Conservation (phyloP, 768 basidiomycete genomes). For the Inosperma sp. region DNA sequence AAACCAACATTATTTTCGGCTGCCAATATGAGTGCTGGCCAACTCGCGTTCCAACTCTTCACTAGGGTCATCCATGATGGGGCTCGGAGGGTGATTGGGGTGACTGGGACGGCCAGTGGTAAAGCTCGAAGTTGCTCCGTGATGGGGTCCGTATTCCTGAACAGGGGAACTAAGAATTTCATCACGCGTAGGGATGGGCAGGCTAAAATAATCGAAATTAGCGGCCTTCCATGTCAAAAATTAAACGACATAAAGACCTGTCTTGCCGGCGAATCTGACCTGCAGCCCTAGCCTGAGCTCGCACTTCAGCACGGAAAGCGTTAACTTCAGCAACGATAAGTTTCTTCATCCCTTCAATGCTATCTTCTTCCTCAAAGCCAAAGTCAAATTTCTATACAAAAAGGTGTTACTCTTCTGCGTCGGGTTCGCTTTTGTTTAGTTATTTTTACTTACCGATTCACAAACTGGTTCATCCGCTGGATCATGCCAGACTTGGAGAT, state of each 20-base stretch:
- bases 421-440: no score
- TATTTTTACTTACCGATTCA: conserved; percentile 61
- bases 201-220: conserved; percentile 34
- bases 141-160: conserved; percentile 52
- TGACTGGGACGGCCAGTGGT: conserved; percentile 40
- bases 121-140: conserved; percentile 68
- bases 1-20: conserved; percentile 8
- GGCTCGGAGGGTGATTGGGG: conserved; percentile 50
- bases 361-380: conserved; percentile 93
- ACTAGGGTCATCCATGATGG: conserved; percentile 80
- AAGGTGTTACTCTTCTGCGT: neutral
- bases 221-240: conserved; percentile 1
- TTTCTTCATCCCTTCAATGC: conserved; percentile 95
- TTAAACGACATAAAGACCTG: conserved; percentile 43
- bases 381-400: conserved; percentile 83
- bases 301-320: conserved; percentile 83
- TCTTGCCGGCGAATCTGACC: conserved; percentile 75
- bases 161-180: conserved; percentile 78
- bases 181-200: conserved; percentile 76
- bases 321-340: conserved; percentile 93
- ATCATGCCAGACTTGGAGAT: conserved; percentile 96
- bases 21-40: conserved; percentile 59
- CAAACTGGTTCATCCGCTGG: conserved; percentile 91
- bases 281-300: conserved; percentile 70
- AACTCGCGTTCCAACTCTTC: conserved; percentile 83